A percentile compares a stretch with the other conserved stretches of the same genome.
These are phyloP conservation scores for Mortierella alpina DNA, from an alignment of 192 early-diverging fungal species.

Conservation along the genomic window DNA sequence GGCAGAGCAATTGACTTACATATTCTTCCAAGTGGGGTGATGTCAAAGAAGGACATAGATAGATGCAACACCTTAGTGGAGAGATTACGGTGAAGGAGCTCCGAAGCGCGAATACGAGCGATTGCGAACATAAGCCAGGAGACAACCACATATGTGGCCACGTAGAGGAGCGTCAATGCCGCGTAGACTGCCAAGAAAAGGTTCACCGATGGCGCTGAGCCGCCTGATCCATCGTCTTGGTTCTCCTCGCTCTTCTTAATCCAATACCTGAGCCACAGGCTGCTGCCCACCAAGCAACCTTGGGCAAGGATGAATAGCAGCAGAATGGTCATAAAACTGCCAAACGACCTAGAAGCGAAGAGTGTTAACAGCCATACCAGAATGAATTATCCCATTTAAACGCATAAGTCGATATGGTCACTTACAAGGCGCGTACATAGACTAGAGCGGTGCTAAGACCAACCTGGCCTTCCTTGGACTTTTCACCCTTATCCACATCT, in stretches of 20 bases:
- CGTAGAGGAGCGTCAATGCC: slow-evolving; percentile 18
- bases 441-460: too few relatives aligned
- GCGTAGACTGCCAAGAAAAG: slow-evolving; percentile 36
- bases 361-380: not conserved
- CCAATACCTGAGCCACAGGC: slow-evolving; percentile 73
- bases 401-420: not conserved
- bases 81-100: slow-evolving; percentile 67
- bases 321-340: slow-evolving; percentile 57
- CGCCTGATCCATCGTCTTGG: not conserved
- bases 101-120: slow-evolving; percentile 68
- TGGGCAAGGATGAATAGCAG: slow-evolving; percentile 57
- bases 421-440: too few relatives aligned
- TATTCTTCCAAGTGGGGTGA: slow-evolving; percentile 73
- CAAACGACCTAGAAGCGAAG: slow-evolving; percentile 8
- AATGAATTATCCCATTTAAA: not conserved
- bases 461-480: too few relatives aligned
- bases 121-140: slow-evolving; percentile 21
- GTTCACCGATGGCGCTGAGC: slow-evolving; percentile 2
- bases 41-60: slow-evolving; percentile 73
- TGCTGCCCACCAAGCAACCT: slow-evolving; percentile 57
- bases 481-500: too few relatives aligned
- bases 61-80: slow-evolving; percentile 71
- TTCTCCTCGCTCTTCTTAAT: slow-evolving; percentile 16
- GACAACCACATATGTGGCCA: slow-evolving; percentile 14
- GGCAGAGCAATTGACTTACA: not conserved